Base-by-base conservation (phyloP, 2,329 filamentous ascomycete species). In the Fusarium nodosum region DNA sequence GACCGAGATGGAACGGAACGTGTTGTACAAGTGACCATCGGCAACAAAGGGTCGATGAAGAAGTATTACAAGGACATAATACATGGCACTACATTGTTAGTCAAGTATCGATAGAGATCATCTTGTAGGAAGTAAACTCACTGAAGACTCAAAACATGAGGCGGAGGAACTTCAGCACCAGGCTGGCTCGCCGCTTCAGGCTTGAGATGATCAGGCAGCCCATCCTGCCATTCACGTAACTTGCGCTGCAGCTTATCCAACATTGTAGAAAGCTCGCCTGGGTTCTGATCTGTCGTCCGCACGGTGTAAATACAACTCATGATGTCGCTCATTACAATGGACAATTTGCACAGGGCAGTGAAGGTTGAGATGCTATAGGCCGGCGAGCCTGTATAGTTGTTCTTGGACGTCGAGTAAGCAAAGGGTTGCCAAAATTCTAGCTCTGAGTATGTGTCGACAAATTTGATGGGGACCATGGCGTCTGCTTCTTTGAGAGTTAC, bases 1-100 rank as follows among this genome's bases (percentile, higher is more conserved):
- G 4, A 81, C 76, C 0, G 83, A 79, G 2, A 82, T 79, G 1
- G 80, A 78, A 2, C 76, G 75, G 6, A 77, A 79, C 0, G 81
- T 81, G 36, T 74, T 80, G 62, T 84, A 82, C 0, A 86, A 78
- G 60, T 86, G 83, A 0, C 82, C 83, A 22, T 85, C 82, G 5
- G 81, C 79, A 5, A 87, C 81, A 28, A 87, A 86, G 0, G 85
- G 85, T 9, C 83, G 84, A 63, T 87, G 85, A 0, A 88, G 77
- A 0, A 88, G 81, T 8, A 88, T 87, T 2, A 83, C 72, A 0
- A 86, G 78, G 0, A 84, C 83, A 56, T 87, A 79, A 41, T 85
- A 84, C 72, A 86, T 82, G 6, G 84, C 79, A 39, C 78, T 79
- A 10, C 2, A 15, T 13, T 1, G n/a, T 63, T 10, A 39, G 50